Base-by-base conservation (phyloP, 345 rosid genomes). In the Melastoma malabathricum region DNA sequence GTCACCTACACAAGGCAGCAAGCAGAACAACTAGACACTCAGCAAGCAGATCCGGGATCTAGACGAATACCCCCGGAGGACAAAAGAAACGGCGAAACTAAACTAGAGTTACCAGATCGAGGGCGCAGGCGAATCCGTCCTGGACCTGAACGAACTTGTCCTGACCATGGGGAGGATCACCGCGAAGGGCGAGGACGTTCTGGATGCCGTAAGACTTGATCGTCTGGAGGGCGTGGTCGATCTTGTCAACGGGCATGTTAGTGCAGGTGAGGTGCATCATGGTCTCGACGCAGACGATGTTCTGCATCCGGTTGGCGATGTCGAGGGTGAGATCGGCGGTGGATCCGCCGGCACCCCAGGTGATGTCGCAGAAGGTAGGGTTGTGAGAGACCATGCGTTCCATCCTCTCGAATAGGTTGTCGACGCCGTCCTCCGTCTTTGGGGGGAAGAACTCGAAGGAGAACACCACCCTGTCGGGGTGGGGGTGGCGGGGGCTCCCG, bases 201-300 rank as follows among this genome's bases (percentile, higher is more conserved):
- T 93, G 99, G 17, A 93, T 93, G 1, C 97, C 99, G 55, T 83
- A 81, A 22, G 90, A 79, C 66, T 90, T 83, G 66, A 93, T 76
- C 5, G 89, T 68, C 25, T 69, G 47, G 49, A 92, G 95, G 4
- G 98, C 95, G 47, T 87, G 88, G 25, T 93, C 95, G 56, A 93
- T 88, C 84, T 83, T 81, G 67, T 88, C 86, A 0, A 93, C 74
- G 0, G 95, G 99, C 99, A 93, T 93, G 65, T 93, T 93, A 25
- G 97, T 88, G 58, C 99, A 93, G 46, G 99, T 88, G 54, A 93
- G 90, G 55, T 93, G 99, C 99, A 93, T 93, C 99, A 93, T 88
- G 18, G 94, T 75, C 83, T 93, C 97, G 0, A 93, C 96, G 60
- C 98, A 93, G 57, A 93, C 61, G n/a, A 71, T 75, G 67, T 88